Conservation (phyloP, 2,329 filamentous ascomycete genomes). For the Chrysosporium queenslandicum region DNA sequence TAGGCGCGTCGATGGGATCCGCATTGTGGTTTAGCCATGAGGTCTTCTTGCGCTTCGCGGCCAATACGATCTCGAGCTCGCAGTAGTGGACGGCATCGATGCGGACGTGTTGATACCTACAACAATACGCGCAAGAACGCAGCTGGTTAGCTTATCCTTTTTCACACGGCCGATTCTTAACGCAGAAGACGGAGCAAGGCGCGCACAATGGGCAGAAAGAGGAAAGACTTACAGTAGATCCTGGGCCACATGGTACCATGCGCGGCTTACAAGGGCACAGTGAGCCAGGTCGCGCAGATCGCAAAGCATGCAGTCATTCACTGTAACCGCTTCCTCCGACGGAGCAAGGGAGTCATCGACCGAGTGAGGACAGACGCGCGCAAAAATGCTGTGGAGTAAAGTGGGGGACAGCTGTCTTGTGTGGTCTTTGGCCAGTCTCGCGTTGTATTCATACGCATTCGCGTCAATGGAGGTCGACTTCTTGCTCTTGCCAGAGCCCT, state of each 20-base stretch:
- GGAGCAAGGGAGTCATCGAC: constrained; percentile 67
- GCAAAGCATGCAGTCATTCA: constrained; percentile 84
- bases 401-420: constrained; percentile 52
- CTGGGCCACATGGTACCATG: constrained; percentile 56
- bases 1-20: constrained; percentile 68
- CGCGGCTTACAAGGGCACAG: constrained; percentile 62
- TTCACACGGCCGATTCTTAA: not conserved
- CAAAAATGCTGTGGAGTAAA: constrained; percentile 69
- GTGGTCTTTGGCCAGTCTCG: constrained; percentile 19
- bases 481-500: constrained; percentile 14
- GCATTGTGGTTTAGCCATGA: constrained; percentile 66
- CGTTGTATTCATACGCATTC: not conserved
- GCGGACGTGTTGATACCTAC: constrained; percentile 75
- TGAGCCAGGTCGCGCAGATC: constrained; percentile 80
- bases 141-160: constrained; percentile 5
- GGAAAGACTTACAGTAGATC: constrained; percentile 52
- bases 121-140: not conserved
- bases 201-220: not conserved
- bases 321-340: constrained; percentile 68
- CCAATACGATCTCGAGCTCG: constrained; percentile 68
- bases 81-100: constrained; percentile 95
- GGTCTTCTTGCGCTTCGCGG: constrained; percentile 65
- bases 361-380: constrained; percentile 72
- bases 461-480: not conserved
- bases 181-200: not conserved